These are phyloP conservation scores for Pseudogymnoascus destructans DNA, from an alignment of 2,329 filamentous ascomycete genomes.

Conservation along the genomic window DNA sequence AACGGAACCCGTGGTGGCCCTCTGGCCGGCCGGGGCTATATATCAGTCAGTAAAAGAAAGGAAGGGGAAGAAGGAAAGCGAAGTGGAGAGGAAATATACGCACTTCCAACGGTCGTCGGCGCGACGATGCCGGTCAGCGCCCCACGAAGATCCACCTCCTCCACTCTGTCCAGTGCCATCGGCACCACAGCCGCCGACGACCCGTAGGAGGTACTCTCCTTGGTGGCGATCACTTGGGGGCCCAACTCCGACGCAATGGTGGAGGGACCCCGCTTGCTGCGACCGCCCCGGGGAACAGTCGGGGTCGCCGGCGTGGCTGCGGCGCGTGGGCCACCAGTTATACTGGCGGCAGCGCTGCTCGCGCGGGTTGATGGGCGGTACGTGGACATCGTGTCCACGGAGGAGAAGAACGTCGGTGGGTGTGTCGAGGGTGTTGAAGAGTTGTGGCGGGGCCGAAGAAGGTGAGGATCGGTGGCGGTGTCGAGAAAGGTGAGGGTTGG, in stretches of 20 bases:
- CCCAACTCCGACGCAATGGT: slow-evolving; percentile 5
- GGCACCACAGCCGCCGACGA: slow-evolving; percentile 4
- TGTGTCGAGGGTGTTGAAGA: not conserved
- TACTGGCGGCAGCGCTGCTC: slow-evolving; percentile 3
- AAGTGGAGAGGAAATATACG: not conserved
- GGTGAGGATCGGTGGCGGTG: not conserved
- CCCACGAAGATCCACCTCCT: slow-evolving; percentile 2
- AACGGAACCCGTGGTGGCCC: slow-evolving; percentile 4
- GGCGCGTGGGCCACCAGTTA: not conserved
- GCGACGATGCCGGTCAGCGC: slow-evolving; percentile 1
- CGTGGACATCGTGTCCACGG: not conserved
- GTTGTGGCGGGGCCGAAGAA: not conserved
- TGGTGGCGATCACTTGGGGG: not conserved
- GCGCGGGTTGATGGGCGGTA: slow-evolving; percentile 2
- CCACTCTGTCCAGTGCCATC: slow-evolving; percentile 1
- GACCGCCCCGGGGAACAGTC: not conserved
- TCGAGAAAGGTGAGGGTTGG: not conserved
- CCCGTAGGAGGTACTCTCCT: slow-evolving; percentile 10
- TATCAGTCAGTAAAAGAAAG: not conserved
- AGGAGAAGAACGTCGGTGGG: not conserved
- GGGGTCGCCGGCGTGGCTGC: not conserved
- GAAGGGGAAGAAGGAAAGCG: not conserved
- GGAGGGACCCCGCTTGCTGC: slow-evolving; percentile 3
- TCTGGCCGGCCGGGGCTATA: slow-evolving; percentile 1
- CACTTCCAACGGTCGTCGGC: not conserved